phyloP scores from a whole-genome alignment of 495 filamentous ascomycete species.

The Mytilinidion resinicola region DNA sequence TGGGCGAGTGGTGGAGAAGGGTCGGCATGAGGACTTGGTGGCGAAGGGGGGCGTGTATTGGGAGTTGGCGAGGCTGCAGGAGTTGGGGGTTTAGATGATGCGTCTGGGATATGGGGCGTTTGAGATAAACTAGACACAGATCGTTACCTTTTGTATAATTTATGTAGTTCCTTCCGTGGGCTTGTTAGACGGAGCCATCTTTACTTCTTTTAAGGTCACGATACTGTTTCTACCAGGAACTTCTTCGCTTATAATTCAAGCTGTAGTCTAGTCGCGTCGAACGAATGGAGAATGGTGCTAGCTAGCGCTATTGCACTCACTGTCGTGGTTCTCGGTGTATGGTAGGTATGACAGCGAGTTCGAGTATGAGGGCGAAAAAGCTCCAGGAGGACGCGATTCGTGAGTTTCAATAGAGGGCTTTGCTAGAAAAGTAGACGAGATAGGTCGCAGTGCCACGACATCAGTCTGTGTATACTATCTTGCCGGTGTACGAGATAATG shows the following conservation, averaged over 20 bases:
- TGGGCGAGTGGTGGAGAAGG: constrained; percentile 68
- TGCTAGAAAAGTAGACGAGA: neutral
- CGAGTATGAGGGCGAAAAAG: neutral
- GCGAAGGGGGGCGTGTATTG: constrained; percentile 23
- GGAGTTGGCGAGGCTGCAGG: constrained; percentile 37
- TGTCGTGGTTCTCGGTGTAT: constrained; percentile 7
- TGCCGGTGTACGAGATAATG: neutral
- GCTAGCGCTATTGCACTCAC: constrained; percentile 7
- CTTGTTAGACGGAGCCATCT: no score
- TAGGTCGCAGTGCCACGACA: neutral
- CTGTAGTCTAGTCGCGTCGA: no score
- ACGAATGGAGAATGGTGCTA: no score
- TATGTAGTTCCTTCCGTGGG: no score
- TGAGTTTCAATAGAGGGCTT: neutral
- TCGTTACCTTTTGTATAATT: no score
- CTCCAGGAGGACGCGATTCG: neutral
- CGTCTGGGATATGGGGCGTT: no score
- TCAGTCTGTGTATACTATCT: no score
- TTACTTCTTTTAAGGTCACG: no score
- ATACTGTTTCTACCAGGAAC: no score
- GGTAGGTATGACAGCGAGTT: constrained; percentile 3
- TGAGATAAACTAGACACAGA: no score
- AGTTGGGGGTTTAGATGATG: constrained; percentile 25
- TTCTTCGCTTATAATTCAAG: no score
- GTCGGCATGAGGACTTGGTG: constrained; percentile 62